phyloP scores from a whole-genome alignment of 2,329 filamentous ascomycete genomes.

The Pseudogymnoascus sp. region DNA sequence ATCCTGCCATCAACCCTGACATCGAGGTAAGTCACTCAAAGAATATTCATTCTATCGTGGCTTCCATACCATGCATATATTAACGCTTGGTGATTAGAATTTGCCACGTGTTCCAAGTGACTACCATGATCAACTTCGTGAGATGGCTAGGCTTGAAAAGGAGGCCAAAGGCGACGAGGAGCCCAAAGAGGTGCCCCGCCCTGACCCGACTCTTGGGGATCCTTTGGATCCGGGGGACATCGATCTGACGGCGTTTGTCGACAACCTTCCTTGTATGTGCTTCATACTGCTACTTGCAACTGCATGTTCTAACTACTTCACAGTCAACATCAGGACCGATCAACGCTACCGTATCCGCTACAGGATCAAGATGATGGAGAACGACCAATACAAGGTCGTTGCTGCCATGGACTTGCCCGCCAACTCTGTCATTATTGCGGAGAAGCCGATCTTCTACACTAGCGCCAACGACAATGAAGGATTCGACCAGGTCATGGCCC shows the following conservation, averaged over 20 bases:
- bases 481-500: background rate
- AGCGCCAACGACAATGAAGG: background rate
- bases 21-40: background rate
- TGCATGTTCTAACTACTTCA: background rate
- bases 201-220: background rate
- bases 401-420: background rate
- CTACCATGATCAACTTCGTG: background rate
- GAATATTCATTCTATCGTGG: no score
- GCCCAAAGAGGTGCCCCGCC: background rate
- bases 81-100: background rate
- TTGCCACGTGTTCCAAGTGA: background rate
- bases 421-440: background rate
- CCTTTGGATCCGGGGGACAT: background rate
- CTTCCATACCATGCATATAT: background rate
- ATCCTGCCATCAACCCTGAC: background rate
- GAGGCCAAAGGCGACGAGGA: background rate
- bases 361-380: conserved; percentile 1
- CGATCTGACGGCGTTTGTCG: background rate
- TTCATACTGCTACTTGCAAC: background rate
- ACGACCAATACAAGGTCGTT: conserved; percentile 2
- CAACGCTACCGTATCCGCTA: conserved; percentile 1
- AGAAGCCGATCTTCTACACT: background rate
- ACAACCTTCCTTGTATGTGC: background rate
- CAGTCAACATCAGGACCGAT: background rate
- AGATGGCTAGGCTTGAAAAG: background rate